Base-by-base conservation (phyloP, 2,329 filamentous ascomycete species). In the Bipolaris oryzae region DNA sequence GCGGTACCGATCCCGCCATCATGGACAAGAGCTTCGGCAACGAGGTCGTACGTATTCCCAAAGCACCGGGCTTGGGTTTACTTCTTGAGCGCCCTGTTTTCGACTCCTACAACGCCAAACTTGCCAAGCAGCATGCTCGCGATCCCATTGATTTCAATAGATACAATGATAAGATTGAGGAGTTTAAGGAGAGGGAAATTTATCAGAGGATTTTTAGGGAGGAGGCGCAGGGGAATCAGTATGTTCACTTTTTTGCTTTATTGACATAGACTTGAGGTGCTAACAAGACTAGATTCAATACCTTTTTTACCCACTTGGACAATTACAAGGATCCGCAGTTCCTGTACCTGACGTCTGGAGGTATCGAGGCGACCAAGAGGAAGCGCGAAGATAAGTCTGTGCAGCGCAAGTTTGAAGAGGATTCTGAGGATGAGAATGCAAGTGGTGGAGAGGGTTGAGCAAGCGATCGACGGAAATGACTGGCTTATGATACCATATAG, bases 31-130 rank as follows among this genome's bases (percentile, higher is more conserved):
- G 87, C 58, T 96, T 96, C 75, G 85, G 85, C 5, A 83, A 86
- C 33, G 71, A 75, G 18, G 87, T 89, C 55, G 90, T 96, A 69
- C 89, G 89, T 45, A 96, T 99, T 53, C 95, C 95, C 53, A 98
- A 98, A 78, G 95, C 93, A 0, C 95, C 95, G 0, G 90, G 92
- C 3, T 78, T 99, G 34, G 95, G 95, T 0, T 79, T 99, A 41
- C 80, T 98, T 52, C 84, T 99, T 3, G 95, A 99, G 78, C 82
- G 92, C 1, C 95, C 95, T 1, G 90, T 98, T 0, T 99, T 99
- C 73, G 89, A 94, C 59, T 87, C 81, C 47, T 98, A 97, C 78
- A 99, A 97, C 76, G 84, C 83, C 52, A 87, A 89, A 63, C 87
- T 90, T 1, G 83, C 83, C 7, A 81, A 82, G 34, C 84, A 85